Percentiles rank a stretch among this genome's conserved stretches.
phyloP scores from a whole-genome alignment of 768 basidiomycete species.

The Mycena indigotica region DNA sequence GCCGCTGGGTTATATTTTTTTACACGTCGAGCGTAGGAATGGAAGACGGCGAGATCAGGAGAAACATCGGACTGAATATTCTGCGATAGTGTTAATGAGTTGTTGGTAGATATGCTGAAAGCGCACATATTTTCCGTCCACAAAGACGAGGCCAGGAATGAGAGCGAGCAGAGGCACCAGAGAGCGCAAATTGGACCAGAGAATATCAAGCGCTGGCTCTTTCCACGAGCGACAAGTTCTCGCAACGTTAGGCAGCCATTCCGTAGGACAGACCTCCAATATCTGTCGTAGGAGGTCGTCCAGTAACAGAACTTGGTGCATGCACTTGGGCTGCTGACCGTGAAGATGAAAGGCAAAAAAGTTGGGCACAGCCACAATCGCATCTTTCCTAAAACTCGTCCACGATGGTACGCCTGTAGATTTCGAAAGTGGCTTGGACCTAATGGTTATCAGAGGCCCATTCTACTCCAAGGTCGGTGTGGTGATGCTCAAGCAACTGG shows the following conservation, averaged over 20 bases:
- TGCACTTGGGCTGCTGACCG: constrained; percentile 26
- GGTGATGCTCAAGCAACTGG: neutral
- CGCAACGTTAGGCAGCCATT: constrained; percentile 39
- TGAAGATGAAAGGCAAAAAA: no score
- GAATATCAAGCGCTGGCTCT: constrained; percentile 48
- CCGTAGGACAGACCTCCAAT: constrained; percentile 35
- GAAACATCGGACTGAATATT: neutral
- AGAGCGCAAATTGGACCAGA: constrained; percentile 47
- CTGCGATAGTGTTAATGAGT: neutral
- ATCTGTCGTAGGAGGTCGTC: constrained; percentile 53
- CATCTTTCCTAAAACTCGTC: neutral
- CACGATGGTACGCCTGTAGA: constrained; percentile 12
- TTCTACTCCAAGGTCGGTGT: constrained; percentile 66
- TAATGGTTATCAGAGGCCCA: constrained; percentile 58
- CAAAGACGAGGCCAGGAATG: constrained; percentile 31
- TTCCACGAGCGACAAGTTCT: constrained; percentile 50
- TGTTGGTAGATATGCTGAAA: neutral
- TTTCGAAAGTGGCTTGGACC: neutral
- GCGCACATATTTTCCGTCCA: constrained; percentile 39
- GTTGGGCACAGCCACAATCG: no score
- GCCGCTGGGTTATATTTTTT: constrained; percentile 38
- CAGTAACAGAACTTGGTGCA: constrained; percentile 49
- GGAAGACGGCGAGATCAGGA: constrained; percentile 31
- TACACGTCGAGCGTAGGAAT: constrained; percentile 39
- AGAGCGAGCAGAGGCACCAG: constrained; percentile 44